Percentiles rank a stretch among this genome's conserved stretches.
These are phyloP conservation scores for Dryadomyces quercus-mongolicae DNA, from an alignment of 2,329 filamentous ascomycete species.

Conservation along the genomic window DNA sequence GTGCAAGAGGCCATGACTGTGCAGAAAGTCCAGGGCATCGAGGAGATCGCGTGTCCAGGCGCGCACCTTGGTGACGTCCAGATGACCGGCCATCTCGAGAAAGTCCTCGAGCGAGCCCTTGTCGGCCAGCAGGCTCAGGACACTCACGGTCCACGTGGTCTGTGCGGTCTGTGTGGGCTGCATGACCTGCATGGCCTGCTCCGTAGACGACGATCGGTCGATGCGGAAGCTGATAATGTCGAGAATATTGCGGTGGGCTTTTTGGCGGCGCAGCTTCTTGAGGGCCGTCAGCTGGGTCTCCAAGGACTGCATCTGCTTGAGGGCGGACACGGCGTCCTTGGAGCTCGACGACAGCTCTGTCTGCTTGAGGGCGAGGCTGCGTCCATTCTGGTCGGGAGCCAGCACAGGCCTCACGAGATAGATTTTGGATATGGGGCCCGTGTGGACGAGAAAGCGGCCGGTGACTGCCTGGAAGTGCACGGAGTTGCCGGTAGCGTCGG, in stretches of 20 bases:
- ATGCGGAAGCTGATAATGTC: conserved; percentile 78
- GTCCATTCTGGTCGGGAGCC: conserved; percentile 38
- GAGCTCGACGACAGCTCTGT: conserved; percentile 44
- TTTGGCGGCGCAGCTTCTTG: conserved; percentile 62
- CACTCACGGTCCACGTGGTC: conserved; percentile 56
- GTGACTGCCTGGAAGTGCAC: conserved; percentile 60
- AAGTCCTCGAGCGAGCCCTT: conserved; percentile 75
- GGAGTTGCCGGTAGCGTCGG: conserved; percentile 49
- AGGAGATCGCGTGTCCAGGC: conserved; percentile 88
- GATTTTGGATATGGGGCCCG: conserved; percentile 53
- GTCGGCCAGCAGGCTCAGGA: conserved; percentile 66
- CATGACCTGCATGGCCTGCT: not conserved
- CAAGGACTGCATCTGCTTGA: conserved; percentile 63
- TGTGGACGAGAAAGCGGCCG: conserved; percentile 53
- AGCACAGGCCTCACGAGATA: conserved; percentile 62
- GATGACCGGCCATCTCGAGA: conserved; percentile 62
- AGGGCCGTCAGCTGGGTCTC: conserved; percentile 66
- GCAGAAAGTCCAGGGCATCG: conserved; percentile 77
- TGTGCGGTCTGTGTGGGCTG: conserved; percentile 9
- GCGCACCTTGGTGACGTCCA: conserved; percentile 65
- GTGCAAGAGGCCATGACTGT: conserved; percentile 74
- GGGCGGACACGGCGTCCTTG: conserved; percentile 51
- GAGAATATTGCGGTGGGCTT: conserved; percentile 68
- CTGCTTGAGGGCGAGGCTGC: conserved; percentile 65
- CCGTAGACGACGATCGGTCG: conserved; percentile 24